Evolutionary conservation across 805 yeast genomes (phyloP).

Genomic region (Starmerella bombi): DNA sequence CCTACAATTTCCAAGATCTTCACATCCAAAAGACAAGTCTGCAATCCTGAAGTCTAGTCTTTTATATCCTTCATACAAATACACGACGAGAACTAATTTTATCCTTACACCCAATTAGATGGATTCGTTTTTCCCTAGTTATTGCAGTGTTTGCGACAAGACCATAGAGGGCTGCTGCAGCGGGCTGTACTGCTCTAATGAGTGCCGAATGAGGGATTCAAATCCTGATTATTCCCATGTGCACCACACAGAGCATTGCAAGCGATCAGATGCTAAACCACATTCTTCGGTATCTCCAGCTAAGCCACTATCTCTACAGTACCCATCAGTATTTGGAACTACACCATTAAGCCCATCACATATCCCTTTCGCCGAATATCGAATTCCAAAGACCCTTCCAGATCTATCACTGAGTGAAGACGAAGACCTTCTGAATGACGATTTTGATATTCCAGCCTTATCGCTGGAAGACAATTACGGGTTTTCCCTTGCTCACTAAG

Average conservation of each 20-base stretch:
- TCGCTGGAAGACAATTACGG: conserved; percentile 6
- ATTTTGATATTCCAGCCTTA: conserved; percentile 10
- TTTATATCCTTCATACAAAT: too few relatives aligned
- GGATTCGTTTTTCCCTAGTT: conserved; percentile 22
- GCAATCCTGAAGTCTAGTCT: too few relatives aligned
- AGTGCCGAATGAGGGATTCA: conserved; percentile 24
- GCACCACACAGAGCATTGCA: background rate
- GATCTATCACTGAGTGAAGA: conserved; percentile 17
- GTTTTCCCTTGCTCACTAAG: background rate
- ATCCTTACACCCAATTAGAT: conserved; percentile 3
- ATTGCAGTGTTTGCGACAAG: conserved; percentile 29
- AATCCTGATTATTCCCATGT: background rate
- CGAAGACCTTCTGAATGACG: conserved; percentile 10
- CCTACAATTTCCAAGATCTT: background rate
- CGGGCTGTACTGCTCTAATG: conserved; percentile 26
- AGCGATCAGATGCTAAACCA: background rate
- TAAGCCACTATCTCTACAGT: conserved; percentile 7
- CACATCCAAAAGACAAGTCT: background rate
- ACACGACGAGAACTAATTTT: too few relatives aligned
- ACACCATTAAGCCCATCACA: background rate
- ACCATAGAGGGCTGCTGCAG: conserved; percentile 21
- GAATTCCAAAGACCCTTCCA: conserved; percentile 5
- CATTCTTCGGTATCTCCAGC: background rate
- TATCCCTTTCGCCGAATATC: conserved; percentile 1
- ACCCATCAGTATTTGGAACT: conserved; percentile 11